Evolutionary conservation across 2,329 filamentous ascomycete genomes (phyloP), one percentile per base, ranked within the genome.

Genomic region (Fusarium sp.): DNA sequence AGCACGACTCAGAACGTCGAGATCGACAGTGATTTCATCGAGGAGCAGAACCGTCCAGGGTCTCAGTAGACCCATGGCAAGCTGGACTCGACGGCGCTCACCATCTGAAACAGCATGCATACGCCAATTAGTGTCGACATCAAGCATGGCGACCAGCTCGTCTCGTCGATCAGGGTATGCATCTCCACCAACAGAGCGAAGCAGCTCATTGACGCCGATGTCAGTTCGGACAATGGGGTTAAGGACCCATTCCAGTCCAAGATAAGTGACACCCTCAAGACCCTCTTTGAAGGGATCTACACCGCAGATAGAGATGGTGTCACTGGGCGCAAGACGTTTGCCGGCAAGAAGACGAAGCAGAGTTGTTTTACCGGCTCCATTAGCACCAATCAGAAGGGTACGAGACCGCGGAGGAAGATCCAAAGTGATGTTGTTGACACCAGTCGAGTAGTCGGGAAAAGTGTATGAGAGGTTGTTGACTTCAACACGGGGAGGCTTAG

Each of bases 61-160:
- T 7, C 96, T 88, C 49, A 99, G 84, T 14, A 99, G 86, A 1
- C 96, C 96, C 96, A 99, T 99, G 70, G 95, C 95, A 13, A 99
- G 88, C 85, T 99, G 96, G 11, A 99, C 96, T 24, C 96, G 89
- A 22, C 96, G 88, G 22, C 96, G 86, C 86, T 99, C 96, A 58
- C 96, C 96, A 80, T 99, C 96, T 3, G 91, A 94, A 11, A 99
- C 96, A 52, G 95, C 94, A 82, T 98, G 95, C 93, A 99, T 96
- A 78, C 95, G 93, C 96, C 96, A 99, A 69, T 87, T 85, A 20
- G 94, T 87, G 84, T 99, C 96, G 75, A 99, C 95, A 81, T 99
- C 96, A 41, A 99, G 89, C 72, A 99, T 96, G 3, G 84, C 83
- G 36, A 98, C 90, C 44, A 99, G 88, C 86, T 98, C 94, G 81